phyloP scores from a whole-genome alignment of 352 stramenopile species.

The Phytophthora pinifolia region DNA sequence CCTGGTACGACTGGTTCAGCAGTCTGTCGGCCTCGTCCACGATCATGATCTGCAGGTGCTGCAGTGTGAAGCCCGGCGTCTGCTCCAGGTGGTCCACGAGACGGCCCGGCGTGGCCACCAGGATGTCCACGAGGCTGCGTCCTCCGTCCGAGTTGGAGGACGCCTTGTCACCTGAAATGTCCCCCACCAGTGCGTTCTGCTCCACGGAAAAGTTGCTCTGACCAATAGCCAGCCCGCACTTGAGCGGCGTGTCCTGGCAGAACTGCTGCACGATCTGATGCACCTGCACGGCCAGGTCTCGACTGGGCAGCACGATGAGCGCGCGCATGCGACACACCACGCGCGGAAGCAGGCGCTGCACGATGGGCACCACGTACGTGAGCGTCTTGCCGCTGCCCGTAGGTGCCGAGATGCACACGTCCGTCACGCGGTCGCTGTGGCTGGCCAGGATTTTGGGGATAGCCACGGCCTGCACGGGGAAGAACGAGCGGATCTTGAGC shows the following conservation, averaged over 20 bases:
- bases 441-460: slow-evolving; percentile 92
- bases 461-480: slow-evolving; percentile 94
- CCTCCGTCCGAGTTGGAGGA: slow-evolving; percentile 46
- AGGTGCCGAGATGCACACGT: slow-evolving; percentile 97
- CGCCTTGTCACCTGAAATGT: slow-evolving; percentile 12
- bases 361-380: slow-evolving; percentile 95
- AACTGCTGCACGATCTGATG: slow-evolving; percentile 73
- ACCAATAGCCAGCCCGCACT: slow-evolving; percentile 91
- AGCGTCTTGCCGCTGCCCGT: slow-evolving; percentile 98
- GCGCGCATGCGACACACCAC: slow-evolving; percentile 90
- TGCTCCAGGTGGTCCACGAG: slow-evolving; percentile 97
- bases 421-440: slow-evolving; percentile 77
- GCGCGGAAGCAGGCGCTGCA: slow-evolving; percentile 87
- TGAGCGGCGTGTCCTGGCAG: slow-evolving; percentile 70
- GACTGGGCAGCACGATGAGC: slow-evolving; percentile 95
- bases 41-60: slow-evolving; percentile 96
- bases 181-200: slow-evolving; percentile 67
- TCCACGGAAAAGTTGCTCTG: slow-evolving; percentile 89
- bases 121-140: slow-evolving; percentile 92
- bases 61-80: slow-evolving; percentile 97
- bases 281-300: slow-evolving; percentile 95
- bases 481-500: slow-evolving; percentile 88
- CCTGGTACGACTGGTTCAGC: slow-evolving; percentile 97
- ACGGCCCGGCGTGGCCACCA: slow-evolving; percentile 96
- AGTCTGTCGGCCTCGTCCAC: slow-evolving; percentile 98